phyloP scores from a whole-genome alignment of 495 filamentous ascomycete species.

The Neurospora sp. region DNA sequence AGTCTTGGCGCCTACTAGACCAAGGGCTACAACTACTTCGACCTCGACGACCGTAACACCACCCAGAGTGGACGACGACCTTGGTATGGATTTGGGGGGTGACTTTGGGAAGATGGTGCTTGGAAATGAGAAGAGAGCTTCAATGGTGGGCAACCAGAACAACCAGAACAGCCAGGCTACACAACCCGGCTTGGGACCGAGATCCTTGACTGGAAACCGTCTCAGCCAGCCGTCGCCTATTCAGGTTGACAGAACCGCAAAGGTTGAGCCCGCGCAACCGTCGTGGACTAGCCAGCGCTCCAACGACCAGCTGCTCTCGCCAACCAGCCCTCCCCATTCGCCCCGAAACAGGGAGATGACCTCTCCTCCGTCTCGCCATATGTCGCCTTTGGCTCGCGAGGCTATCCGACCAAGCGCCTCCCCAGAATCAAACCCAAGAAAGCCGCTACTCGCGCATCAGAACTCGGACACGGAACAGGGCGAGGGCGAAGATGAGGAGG shows the following conservation, averaged over 20 bases:
- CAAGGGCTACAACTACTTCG: constrained; percentile 37
- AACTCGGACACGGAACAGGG: constrained; percentile 28
- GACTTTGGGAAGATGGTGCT: constrained; percentile 64
- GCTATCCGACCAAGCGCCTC: constrained; percentile 8
- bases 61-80: constrained; percentile 52
- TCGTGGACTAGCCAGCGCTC: constrained; percentile 63
- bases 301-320: constrained; percentile 47
- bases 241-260: constrained; percentile 44
- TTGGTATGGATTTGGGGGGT: constrained; percentile 46
- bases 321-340: constrained; percentile 23
- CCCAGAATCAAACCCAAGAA: constrained; percentile 35
- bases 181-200: constrained; percentile 12
- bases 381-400: constrained; percentile 10
- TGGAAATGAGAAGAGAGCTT: constrained; percentile 45
- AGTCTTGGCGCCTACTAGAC: constrained; percentile 24
- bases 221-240: constrained; percentile 44
- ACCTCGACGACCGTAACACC: constrained; percentile 58
- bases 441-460: constrained; percentile 34
- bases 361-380: constrained; percentile 25
- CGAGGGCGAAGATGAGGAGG: constrained; percentile 57
- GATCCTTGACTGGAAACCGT: constrained; percentile 28
- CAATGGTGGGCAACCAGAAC: constrained; percentile 30
- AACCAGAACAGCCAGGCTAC: constrained; percentile 11
- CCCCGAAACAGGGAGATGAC: constrained; percentile 16
- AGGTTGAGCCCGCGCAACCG: constrained; percentile 49